These are phyloP conservation scores for Aspergillus funiculosus DNA, from an alignment of 495 filamentous ascomycete genomes.

Conservation along the genomic window DNA sequence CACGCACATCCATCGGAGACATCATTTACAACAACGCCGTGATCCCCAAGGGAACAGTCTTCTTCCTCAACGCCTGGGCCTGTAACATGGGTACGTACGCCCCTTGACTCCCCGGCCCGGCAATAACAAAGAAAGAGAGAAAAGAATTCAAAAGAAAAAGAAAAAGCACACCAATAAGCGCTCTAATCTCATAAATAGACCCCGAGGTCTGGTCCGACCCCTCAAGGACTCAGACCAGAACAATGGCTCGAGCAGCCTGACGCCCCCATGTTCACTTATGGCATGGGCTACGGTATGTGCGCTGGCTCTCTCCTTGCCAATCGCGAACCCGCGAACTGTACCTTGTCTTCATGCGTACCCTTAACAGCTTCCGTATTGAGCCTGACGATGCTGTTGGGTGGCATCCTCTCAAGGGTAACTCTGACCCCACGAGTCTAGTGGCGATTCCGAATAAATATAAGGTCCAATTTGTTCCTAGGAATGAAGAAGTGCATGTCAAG, in stretches of 20 bases:
- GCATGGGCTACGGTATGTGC: conserved; percentile 62
- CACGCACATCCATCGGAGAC: conserved; percentile 54
- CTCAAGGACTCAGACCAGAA: conserved; percentile 54
- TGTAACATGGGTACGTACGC: conserved; percentile 52
- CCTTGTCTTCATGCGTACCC: conserved; percentile 55
- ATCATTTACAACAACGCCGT: conserved; percentile 49
- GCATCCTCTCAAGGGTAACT: conserved; percentile 50
- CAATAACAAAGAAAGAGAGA: neutral
- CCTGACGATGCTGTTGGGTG: conserved; percentile 44
- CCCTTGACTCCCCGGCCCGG: neutral
- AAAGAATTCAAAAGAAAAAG: neutral
- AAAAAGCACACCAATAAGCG: neutral
- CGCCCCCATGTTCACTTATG: conserved; percentile 56
- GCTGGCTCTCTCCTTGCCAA: conserved; percentile 58
- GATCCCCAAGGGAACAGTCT: conserved; percentile 55
- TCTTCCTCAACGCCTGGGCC: conserved; percentile 62
- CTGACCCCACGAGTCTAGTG: conserved; percentile 53
- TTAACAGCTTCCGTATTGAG: conserved; percentile 54
- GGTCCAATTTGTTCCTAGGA: conserved; percentile 49
- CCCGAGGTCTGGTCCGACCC: conserved; percentile 53
- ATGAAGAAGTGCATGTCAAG: conserved; percentile 34
- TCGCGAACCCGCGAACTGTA: conserved; percentile 58
- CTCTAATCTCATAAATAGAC: conserved; percentile 30
- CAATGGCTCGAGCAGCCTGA: conserved; percentile 59
- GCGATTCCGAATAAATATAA: conserved; percentile 52